Percentiles rank a stretch among this genome's conserved stretches.
phyloP scores from a whole-genome alignment of 2,329 filamentous ascomycete genomes.

The Tolypocladium capitatum region DNA sequence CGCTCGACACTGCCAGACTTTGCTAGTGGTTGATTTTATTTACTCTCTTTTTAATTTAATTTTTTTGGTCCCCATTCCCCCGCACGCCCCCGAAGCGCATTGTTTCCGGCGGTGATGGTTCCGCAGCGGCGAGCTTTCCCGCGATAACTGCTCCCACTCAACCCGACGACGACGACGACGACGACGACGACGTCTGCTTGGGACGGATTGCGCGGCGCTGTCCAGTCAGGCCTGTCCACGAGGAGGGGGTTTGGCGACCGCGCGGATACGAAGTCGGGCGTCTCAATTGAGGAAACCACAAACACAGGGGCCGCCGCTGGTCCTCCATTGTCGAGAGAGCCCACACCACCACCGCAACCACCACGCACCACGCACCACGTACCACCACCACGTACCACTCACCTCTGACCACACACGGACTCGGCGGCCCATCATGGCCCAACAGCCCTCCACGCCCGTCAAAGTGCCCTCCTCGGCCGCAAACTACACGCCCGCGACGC shows the following conservation, averaged over 20 bases:
- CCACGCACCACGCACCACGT: not conserved
- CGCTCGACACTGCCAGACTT: too few species aligned
- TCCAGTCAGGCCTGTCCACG: too few species aligned
- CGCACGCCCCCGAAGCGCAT: too few species aligned
- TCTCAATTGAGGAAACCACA: not conserved
- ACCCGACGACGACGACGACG: too few species aligned
- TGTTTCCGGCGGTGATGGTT: not conserved
- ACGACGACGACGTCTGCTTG: too few species aligned
- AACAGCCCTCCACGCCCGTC: constrained; percentile 39
- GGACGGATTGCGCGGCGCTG: too few species aligned
- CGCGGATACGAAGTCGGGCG: not conserved
- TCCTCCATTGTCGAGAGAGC: too few species aligned
- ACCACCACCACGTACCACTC: not conserved
- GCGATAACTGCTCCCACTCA: not conserved
- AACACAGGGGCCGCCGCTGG: not conserved
- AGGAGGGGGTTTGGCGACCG: too few species aligned
- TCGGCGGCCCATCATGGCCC: constrained; percentile 25
- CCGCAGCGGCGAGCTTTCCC: not conserved
- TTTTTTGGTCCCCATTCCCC: too few species aligned
- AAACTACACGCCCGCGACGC: constrained; percentile 45
- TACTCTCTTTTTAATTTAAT: too few species aligned
- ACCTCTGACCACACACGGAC: not conserved
- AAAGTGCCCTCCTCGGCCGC: constrained; percentile 48
- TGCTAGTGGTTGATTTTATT: too few species aligned
- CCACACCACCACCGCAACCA: not conserved